A percentile compares a stretch with the other conserved stretches of the same genome.
phyloP scores from a whole-genome alignment of 108 stramenopile species.

The Skeletonema tropicum region DNA sequence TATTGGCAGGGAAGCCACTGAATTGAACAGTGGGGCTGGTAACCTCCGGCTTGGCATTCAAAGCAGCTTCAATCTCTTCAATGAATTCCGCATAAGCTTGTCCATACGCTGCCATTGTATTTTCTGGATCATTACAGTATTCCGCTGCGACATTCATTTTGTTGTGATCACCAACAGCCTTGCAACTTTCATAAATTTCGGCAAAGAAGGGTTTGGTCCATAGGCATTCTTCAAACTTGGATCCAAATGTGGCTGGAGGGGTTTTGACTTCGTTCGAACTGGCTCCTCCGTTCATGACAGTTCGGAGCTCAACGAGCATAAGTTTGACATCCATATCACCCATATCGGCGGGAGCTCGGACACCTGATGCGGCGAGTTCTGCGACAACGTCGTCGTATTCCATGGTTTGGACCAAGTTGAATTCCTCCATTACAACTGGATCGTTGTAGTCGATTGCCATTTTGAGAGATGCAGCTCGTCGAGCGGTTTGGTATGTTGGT shows the following conservation, averaged over 20 bases:
- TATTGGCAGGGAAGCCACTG: conserved; percentile 86
- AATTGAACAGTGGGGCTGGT: conserved; percentile 71
- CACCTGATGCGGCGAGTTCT: conserved; percentile 70
- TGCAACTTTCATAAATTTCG: conserved; percentile 66
- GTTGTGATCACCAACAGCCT: conserved; percentile 77
- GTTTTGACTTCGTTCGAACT: conserved; percentile 11
- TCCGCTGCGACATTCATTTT: conserved; percentile 80
- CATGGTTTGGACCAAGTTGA: conserved; percentile 70
- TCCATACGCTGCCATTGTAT: conserved; percentile 64
- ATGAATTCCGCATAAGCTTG: conserved; percentile 61
- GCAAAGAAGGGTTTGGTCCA: conserved; percentile 84
- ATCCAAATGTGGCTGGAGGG: conserved; percentile 62
- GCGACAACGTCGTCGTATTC: conserved; percentile 81
- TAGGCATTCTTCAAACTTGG: conserved; percentile 82
- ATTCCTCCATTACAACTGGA: conserved; percentile 86
- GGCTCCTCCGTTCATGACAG: conserved; percentile 53
- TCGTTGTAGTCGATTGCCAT: conserved; percentile 92
- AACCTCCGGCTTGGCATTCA: conserved; percentile 75
- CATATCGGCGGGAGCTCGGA: conserved; percentile 74
- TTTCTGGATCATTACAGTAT: conserved; percentile 69
- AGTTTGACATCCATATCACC: conserved; percentile 85
- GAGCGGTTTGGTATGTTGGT: not conserved
- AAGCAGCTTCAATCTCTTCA: conserved; percentile 57
- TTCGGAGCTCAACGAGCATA: conserved; percentile 83
- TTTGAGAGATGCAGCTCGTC: conserved; percentile 19